Percentiles rank a stretch among this genome's conserved stretches.
These are phyloP conservation scores for Xylaria sp. DNA, from an alignment of 2,329 filamentous ascomycete species.

Conservation along the genomic window DNA sequence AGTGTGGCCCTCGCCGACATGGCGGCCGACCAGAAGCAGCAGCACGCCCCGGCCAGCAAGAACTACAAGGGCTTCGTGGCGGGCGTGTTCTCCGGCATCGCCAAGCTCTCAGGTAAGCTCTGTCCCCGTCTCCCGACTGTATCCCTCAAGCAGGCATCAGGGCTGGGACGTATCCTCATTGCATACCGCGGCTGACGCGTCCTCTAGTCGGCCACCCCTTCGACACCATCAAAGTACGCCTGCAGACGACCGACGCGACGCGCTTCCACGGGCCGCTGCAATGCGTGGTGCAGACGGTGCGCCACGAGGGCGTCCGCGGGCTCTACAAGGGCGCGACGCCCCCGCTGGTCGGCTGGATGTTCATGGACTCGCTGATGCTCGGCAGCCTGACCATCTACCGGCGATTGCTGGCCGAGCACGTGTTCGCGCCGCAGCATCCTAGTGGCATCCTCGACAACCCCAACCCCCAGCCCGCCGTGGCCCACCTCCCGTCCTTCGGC, in stretches of 20 bases:
- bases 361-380: slow-evolving; percentile 92
- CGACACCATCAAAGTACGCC: slow-evolving; percentile 94
- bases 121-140: background rate
- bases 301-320: slow-evolving; percentile 81
- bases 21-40: slow-evolving; percentile 45
- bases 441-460: slow-evolving; percentile 35
- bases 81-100: slow-evolving; percentile 92
- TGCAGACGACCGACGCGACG: slow-evolving; percentile 79
- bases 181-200: background rate
- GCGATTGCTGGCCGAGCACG: slow-evolving; percentile 76
- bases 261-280: slow-evolving; percentile 88
- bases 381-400: slow-evolving; percentile 91
- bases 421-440: slow-evolving; percentile 68
- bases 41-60: slow-evolving; percentile 42
- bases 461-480: slow-evolving; percentile 40
- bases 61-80: slow-evolving; percentile 97
- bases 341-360: slow-evolving; percentile 95
- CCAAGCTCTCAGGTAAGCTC: slow-evolving; percentile 78
- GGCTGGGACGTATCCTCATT: background rate
- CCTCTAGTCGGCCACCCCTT: slow-evolving; percentile 72
- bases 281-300: slow-evolving; percentile 82
- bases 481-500: slow-evolving; percentile 71
- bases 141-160: background rate
- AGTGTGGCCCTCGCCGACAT: slow-evolving; percentile 30
- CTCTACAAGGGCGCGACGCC: slow-evolving; percentile 95